Evolutionary conservation across 306 rosid species (phyloP).

Genomic region (Fagus crenata): DNA sequence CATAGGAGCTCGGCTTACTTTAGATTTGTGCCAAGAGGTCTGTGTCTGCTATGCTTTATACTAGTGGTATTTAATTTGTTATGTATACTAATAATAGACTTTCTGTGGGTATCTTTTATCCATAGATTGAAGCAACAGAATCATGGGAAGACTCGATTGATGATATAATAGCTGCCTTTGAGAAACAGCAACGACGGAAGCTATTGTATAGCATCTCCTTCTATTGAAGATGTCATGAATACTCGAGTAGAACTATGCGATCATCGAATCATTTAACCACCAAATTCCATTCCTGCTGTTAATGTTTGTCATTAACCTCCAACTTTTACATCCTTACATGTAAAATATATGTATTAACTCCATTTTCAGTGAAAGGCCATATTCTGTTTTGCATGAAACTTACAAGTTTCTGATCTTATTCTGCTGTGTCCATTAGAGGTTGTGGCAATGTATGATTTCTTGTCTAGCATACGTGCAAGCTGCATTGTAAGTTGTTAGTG

Average conservation of each 20-base stretch:
- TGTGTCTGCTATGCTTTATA: slow-evolving; percentile 15
- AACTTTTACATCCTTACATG: background rate
- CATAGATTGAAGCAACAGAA: slow-evolving; percentile 67
- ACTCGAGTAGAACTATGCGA: slow-evolving; percentile 9
- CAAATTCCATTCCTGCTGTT: background rate
- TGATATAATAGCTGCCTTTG: slow-evolving; percentile 60
- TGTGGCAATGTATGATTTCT: background rate
- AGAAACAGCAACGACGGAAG: slow-evolving; percentile 77
- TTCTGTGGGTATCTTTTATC: slow-evolving; percentile 10
- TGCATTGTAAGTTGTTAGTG: background rate
- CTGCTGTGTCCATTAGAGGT: background rate
- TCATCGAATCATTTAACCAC: background rate
- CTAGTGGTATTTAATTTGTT: slow-evolving; percentile 3
- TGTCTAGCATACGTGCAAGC: background rate
- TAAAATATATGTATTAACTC: slow-evolving; percentile 13
- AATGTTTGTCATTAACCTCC: slow-evolving; percentile 6
- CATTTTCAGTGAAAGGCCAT: background rate
- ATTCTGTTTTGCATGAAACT: slow-evolving; percentile 1
- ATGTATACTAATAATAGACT: slow-evolving; percentile 3
- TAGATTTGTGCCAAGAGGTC: slow-evolving; percentile 84
- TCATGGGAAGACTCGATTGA: slow-evolving; percentile 96
- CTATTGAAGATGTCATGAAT: slow-evolving; percentile 44
- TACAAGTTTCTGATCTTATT: slow-evolving; percentile 3
- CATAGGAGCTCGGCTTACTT: slow-evolving; percentile 72
- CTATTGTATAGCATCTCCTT: slow-evolving; percentile 73